Percentiles rank a stretch among this genome's conserved stretches.
Conservation (phyloP, 225 moss, liverwort and hornwort species). For the Anthoceros angustus region DNA sequence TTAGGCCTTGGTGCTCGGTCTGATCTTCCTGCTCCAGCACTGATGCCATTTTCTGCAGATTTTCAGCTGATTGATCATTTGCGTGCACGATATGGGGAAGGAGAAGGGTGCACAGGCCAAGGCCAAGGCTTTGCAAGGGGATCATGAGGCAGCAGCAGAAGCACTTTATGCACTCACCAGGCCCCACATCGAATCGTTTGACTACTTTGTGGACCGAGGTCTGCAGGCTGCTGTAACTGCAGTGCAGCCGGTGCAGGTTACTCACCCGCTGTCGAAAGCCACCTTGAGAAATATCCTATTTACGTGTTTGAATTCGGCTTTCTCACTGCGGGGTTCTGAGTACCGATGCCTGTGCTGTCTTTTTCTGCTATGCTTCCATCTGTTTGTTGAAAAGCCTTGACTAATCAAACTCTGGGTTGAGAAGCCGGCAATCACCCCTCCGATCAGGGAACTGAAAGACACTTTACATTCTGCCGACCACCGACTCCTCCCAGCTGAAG, state of each 20-base stretch:
- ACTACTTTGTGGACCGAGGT: constrained; percentile 84
- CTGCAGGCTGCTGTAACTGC: constrained; percentile 48
- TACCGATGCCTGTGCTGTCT: neutral
- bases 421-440: constrained; percentile 60
- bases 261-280: constrained; percentile 44
- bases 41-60: no score
- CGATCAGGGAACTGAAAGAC: constrained; percentile 64
- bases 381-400: constrained; percentile 26
- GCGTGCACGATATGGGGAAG: neutral
- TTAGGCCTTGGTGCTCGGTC: no score
- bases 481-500: constrained; percentile 81
- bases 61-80: no score
- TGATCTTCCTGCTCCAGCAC: no score
- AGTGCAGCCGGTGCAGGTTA: constrained; percentile 53
- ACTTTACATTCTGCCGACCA: constrained; percentile 63
- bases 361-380: neutral
- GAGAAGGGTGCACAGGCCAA: neutral
- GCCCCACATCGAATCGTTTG: constrained; percentile 86
- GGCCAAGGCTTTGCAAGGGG: neutral
- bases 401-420: constrained; percentile 76
- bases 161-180: constrained; percentile 36
- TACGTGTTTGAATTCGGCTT: neutral
- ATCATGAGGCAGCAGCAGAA: constrained; percentile 31
- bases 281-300: constrained; percentile 83
- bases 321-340: neutral